These are phyloP conservation scores for Triticum urartu DNA, from an alignment of 176 grass and related monocot genomes.

Conservation along the genomic window DNA sequence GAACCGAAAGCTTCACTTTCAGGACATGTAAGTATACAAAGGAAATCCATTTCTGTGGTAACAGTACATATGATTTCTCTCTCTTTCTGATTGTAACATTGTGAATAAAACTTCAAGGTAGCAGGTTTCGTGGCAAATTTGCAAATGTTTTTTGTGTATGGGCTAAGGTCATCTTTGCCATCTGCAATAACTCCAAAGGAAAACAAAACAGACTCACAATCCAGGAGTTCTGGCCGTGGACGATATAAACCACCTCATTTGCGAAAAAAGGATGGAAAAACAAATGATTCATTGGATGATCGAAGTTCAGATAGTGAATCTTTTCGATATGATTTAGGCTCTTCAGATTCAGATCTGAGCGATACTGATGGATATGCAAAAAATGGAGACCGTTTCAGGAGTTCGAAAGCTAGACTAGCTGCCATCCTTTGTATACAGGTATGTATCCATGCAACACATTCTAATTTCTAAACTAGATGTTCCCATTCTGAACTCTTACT, in stretches of 20 bases:
- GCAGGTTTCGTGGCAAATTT: slow-evolving; percentile 85
- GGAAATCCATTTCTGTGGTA: slow-evolving; percentile 10
- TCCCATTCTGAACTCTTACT: slow-evolving; percentile 16
- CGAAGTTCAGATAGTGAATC: slow-evolving; percentile 63
- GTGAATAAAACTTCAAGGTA: slow-evolving; percentile 66
- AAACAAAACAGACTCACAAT: slow-evolving; percentile 34
- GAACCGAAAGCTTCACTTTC: slow-evolving; percentile 77
- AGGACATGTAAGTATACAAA: slow-evolving; percentile 77
- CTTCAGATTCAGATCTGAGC: slow-evolving; percentile 94
- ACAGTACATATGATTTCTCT: neutral
- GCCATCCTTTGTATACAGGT: slow-evolving; percentile 90
- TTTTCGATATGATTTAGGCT: slow-evolving; percentile 78
- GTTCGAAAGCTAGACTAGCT: slow-evolving; percentile 87
- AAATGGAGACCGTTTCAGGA: slow-evolving; percentile 62
- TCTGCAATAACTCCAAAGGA: slow-evolving; percentile 44
- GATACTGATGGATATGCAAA: slow-evolving; percentile 76
- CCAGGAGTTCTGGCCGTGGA: slow-evolving; percentile 21
- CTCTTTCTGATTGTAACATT: slow-evolving; percentile 34
- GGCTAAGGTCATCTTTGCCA: slow-evolving; percentile 53
- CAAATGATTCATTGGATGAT: slow-evolving; percentile 33
- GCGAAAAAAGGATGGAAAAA: slow-evolving; percentile 51
- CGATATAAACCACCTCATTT: slow-evolving; percentile 90
- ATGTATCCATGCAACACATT: neutral
- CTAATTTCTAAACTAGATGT: neutral
- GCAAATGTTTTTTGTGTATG: slow-evolving; percentile 82